Percentiles rank a stretch among this genome's conserved stretches.
phyloP scores from a whole-genome alignment of 306 rosid genomes.

The Malus sieversii region DNA sequence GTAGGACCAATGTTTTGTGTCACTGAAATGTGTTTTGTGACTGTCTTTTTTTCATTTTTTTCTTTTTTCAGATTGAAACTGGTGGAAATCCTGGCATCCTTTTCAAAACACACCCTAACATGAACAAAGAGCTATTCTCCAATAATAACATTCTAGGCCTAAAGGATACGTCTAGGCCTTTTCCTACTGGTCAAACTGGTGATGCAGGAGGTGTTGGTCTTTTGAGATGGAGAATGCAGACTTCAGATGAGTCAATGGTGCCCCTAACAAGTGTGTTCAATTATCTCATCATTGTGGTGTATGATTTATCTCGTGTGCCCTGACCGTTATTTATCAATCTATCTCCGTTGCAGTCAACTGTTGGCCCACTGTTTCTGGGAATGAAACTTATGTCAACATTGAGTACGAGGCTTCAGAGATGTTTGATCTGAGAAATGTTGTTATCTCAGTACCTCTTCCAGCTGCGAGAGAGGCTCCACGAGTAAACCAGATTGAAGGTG shows the following conservation, averaged over 20 bases:
- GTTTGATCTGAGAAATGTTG: constrained; percentile 72
- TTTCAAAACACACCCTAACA: constrained; percentile 97
- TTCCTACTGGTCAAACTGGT: constrained; percentile 82
- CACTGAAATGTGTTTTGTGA: background rate
- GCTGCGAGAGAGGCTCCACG: constrained; percentile 90
- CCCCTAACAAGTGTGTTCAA: constrained; percentile 65
- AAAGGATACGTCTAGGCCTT: constrained; percentile 79
- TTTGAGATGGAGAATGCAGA: constrained; percentile 91
- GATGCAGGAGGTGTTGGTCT: constrained; percentile 81
- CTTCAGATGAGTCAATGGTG: constrained; percentile 75
- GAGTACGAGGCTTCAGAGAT: constrained; percentile 88
- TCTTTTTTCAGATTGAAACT: constrained; percentile 59
- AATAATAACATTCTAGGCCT: constrained; percentile 59
- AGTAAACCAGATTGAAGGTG: constrained; percentile 79
- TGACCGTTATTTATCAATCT: constrained; percentile 9
- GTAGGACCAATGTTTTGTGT: constrained; percentile 9
- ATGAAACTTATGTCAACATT: constrained; percentile 89
- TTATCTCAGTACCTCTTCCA: constrained; percentile 87
- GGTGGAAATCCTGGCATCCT: constrained; percentile 72
- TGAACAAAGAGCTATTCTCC: constrained; percentile 90
- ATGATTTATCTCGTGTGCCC: constrained; percentile 7
- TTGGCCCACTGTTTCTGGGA: constrained; percentile 97
- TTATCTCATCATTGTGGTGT: background rate
- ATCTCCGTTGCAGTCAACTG: constrained; percentile 75
- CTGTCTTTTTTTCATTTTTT: background rate